Percentiles rank a stretch among this genome's conserved stretches.
phyloP scores from a whole-genome alignment of 2,329 filamentous ascomycete genomes.

The Botryotinia convoluta region DNA sequence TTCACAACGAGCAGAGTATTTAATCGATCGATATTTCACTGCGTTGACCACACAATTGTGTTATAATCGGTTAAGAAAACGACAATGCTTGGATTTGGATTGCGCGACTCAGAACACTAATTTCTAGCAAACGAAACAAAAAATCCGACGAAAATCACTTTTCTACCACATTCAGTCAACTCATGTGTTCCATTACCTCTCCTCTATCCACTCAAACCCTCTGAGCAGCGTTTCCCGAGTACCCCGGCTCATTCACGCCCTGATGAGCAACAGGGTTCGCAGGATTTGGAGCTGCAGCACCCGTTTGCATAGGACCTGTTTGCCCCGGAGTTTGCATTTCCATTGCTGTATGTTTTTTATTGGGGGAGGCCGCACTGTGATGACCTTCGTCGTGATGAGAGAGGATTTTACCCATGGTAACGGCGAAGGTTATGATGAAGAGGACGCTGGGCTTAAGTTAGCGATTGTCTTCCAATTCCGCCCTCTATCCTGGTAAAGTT shows the following conservation, averaged over 20 bases:
- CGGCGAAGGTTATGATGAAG: conserved; percentile 13
- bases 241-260: neutral
- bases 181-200: neutral
- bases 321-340: conserved; percentile 12
- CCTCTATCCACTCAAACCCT: neutral
- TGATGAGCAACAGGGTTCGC: neutral
- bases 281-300: neutral
- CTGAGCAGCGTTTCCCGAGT: neutral
- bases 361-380: neutral
- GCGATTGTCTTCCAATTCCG: neutral
- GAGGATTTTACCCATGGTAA: neutral
- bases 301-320: neutral
- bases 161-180: neutral
- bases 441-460: neutral
- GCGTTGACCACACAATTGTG: neutral
- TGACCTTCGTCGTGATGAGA: neutral
- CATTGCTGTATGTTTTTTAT: neutral
- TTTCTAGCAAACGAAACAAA: neutral
- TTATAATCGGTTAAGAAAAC: neutral
- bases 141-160: neutral
- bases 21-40: neutral
- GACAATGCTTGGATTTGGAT: conserved; percentile 11
- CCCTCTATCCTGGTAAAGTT: neutral
- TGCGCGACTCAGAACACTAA: neutral
- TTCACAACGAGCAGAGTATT: accelerated